Conservation (phyloP, 768 basidiomycete species). For the Hericium erinaceus region DNA sequence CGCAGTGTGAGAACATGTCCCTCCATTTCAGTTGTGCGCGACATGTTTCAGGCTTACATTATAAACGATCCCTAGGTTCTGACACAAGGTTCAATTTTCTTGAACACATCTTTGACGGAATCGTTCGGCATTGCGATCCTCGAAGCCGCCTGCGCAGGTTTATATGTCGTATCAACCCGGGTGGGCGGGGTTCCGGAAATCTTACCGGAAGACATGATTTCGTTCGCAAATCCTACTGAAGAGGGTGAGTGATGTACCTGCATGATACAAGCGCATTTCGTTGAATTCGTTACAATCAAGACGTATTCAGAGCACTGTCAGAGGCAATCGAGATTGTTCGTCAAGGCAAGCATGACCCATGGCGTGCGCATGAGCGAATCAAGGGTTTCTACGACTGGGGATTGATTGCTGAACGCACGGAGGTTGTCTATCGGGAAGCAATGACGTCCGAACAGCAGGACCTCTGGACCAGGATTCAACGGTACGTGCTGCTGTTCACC, state of each 20-base stretch:
- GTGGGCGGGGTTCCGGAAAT: slow-evolving; percentile 97
- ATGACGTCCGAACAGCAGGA: slow-evolving; percentile 51
- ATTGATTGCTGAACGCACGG: slow-evolving; percentile 71
- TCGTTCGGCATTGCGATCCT: slow-evolving; percentile 96
- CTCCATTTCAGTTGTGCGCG: not conserved
- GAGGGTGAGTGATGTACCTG: slow-evolving; percentile 50
- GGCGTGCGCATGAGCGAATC: slow-evolving; percentile 67
- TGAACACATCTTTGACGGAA: slow-evolving; percentile 94
- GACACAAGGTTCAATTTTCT: slow-evolving; percentile 76
- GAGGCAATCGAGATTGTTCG: slow-evolving; percentile 69
- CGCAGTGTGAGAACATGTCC: slow-evolving; percentile 33
- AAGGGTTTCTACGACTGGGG: slow-evolving; percentile 84
- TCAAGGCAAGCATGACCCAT: slow-evolving; percentile 62
- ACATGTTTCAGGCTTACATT: too few relatives aligned
- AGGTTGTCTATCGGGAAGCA: slow-evolving; percentile 70
- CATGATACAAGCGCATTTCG: not conserved
- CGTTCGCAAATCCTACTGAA: slow-evolving; percentile 88
- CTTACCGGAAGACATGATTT: slow-evolving; percentile 89
- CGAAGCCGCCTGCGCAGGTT: slow-evolving; percentile 90
- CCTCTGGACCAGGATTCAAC: slow-evolving; percentile 67
- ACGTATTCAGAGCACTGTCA: slow-evolving; percentile 75
- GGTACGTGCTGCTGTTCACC: slow-evolving; percentile 34
- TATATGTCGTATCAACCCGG: slow-evolving; percentile 88
- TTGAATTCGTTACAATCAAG: slow-evolving; percentile 28
- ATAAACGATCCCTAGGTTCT: slow-evolving; percentile 49